Evolutionary conservation across 1,139 yeast species (phyloP).

Genomic region (Taiozyma sp.): DNA sequence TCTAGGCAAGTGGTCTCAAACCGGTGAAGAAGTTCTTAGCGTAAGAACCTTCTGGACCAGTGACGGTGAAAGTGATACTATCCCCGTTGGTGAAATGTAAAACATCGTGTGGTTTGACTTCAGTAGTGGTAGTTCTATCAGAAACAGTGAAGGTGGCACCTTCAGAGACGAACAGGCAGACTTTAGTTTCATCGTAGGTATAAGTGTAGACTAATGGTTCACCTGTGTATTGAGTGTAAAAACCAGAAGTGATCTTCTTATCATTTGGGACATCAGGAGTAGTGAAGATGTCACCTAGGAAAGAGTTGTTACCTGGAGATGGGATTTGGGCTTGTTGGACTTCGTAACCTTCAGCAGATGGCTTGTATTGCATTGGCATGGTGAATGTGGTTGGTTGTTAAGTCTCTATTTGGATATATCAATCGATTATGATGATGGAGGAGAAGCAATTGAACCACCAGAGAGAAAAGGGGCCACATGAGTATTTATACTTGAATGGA

Average conservation of each 20-base stretch:
- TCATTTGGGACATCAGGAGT: conserved; percentile 50
- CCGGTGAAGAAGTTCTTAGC: conserved; percentile 64
- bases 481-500: background rate
- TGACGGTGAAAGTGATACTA: conserved; percentile 60
- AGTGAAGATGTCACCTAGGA: conserved; percentile 57
- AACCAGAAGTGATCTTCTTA: conserved; percentile 56
- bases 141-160: conserved; percentile 52
- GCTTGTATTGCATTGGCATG: conserved; percentile 57
- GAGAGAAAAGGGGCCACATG: too few relatives aligned
- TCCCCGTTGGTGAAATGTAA: conserved; percentile 61
- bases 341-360: conserved; percentile 47
- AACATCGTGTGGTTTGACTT: conserved; percentile 60
- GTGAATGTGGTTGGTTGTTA: conserved; percentile 16
- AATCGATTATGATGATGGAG: background rate
- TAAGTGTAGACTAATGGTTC: conserved; percentile 60
- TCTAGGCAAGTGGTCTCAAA: conserved; percentile 42
- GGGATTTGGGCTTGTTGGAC: conserved; percentile 54
- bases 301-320: conserved; percentile 57
- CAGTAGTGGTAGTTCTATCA: conserved; percentile 57
- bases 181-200: conserved; percentile 66
- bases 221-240: conserved; percentile 62
- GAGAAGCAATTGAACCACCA: too few relatives aligned
- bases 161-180: conserved; percentile 51
- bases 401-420: background rate
- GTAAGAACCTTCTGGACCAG: conserved; percentile 43